Conservation (phyloP, 1,284 basidiomycete species). For the Trichosporon sp. region DNA sequence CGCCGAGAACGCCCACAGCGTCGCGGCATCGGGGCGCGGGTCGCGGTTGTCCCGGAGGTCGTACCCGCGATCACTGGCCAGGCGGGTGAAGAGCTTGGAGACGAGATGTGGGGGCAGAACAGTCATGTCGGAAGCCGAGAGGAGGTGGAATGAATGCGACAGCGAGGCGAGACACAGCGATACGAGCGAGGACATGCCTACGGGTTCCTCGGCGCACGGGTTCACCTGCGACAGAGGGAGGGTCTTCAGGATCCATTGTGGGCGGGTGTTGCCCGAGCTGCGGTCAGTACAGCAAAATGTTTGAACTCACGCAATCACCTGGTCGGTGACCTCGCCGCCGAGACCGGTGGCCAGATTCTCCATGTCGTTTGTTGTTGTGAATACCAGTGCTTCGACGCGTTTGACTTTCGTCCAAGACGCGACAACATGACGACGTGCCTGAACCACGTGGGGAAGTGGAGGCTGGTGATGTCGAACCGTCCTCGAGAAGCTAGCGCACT, state of each 20-base stretch:
- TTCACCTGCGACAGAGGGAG: constrained; percentile 41
- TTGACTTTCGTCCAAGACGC: background rate
- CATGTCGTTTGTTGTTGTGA: background rate
- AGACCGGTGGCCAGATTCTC: constrained; percentile 61
- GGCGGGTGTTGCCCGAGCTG: constrained; percentile 32
- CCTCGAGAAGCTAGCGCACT: too few species aligned
- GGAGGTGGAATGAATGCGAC: constrained; percentile 42
- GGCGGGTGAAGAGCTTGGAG: constrained; percentile 35
- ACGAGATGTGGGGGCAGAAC: constrained; percentile 33
- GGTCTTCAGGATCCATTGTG: constrained; percentile 43
- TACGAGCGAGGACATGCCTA: constrained; percentile 35
- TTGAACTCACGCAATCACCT: constrained; percentile 21
- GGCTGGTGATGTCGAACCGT: background rate
- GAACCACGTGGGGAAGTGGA: background rate
- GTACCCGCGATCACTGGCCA: constrained; percentile 25
- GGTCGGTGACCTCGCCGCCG: constrained; percentile 32
- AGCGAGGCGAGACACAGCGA: constrained; percentile 39
- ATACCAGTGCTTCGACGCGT: background rate
- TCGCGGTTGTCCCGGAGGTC: background rate
- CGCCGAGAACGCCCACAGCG: constrained; percentile 44
- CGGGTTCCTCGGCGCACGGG: constrained; percentile 12
- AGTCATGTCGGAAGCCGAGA: constrained; percentile 31
- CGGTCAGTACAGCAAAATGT: constrained; percentile 6
- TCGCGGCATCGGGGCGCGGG: constrained; percentile 43
- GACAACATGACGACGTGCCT: constrained; percentile 5